These are phyloP conservation scores for Musa acuminata DNA, from an alignment of 176 grass and related monocot species.

Conservation along the genomic window DNA sequence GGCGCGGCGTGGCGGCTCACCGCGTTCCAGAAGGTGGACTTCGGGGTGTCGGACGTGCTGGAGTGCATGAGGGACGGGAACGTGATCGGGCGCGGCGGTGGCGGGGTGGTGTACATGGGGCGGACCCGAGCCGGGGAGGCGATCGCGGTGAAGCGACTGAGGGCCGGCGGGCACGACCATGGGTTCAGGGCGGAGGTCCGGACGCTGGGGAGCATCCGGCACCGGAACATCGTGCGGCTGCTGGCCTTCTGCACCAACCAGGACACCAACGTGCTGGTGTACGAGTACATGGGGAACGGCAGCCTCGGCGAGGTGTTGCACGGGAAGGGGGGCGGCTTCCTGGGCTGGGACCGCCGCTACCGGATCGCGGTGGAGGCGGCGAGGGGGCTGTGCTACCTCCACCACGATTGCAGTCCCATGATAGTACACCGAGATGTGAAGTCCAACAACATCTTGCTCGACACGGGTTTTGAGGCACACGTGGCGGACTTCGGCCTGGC, in stretches of 20 bases:
- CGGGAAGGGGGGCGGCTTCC: conserved; percentile 53
- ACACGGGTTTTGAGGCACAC: conserved; percentile 60
- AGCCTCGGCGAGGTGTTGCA: conserved; percentile 71
- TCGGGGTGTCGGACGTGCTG: conserved; percentile 68
- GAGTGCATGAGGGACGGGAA: conserved; percentile 96
- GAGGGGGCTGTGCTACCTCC: conserved; percentile 82
- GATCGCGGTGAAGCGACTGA: conserved; percentile 83
- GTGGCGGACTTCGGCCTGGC: conserved; percentile 95
- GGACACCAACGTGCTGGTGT: conserved; percentile 58
- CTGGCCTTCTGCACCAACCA: conserved; percentile 58
- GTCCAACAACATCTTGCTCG: conserved; percentile 91
- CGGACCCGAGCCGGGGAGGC: conserved; percentile 26
- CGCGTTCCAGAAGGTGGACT: conserved; percentile 81
- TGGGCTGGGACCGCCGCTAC: conserved; percentile 59
- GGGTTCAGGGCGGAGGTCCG: conserved; percentile 82
- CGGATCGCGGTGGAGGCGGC: conserved; percentile 74
- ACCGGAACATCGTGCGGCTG: conserved; percentile 90
- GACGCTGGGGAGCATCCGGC: conserved; percentile 78
- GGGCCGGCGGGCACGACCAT: conserved; percentile 38
- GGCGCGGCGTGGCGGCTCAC: conserved; percentile 51
- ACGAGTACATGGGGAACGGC: conserved; percentile 92
- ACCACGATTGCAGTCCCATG: conserved; percentile 82
- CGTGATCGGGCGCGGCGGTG: conserved; percentile 82
- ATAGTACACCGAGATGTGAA: conserved; percentile 98
- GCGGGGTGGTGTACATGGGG: conserved; percentile 65